A percentile compares a stretch with the other conserved stretches of the same genome.
These are phyloP conservation scores for Cladobotryum mycophilum DNA, from an alignment of 2,329 filamentous ascomycete genomes.

Conservation along the genomic window DNA sequence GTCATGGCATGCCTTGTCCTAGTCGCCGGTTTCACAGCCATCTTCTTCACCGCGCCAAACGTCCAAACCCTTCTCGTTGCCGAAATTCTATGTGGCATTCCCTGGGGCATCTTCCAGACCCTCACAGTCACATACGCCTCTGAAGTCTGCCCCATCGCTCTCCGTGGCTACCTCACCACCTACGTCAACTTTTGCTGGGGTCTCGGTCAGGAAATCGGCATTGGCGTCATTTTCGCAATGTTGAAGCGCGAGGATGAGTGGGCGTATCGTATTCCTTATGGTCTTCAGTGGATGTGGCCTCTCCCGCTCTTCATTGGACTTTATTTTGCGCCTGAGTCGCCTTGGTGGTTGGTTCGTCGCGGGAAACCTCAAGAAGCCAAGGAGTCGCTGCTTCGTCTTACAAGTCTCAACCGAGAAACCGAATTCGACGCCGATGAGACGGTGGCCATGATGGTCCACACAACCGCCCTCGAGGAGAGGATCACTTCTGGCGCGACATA, in stretches of 20 bases:
- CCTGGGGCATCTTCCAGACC: slow-evolving; percentile 55
- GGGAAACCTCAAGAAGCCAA: slow-evolving; percentile 61
- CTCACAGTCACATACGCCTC: slow-evolving; percentile 61
- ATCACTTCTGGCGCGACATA: slow-evolving; percentile 71
- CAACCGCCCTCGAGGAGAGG: slow-evolving; percentile 70
- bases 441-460: slow-evolving; percentile 88
- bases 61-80: slow-evolving; percentile 53
- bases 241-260: slow-evolving; percentile 59
- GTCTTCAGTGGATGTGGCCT: slow-evolving; percentile 74
- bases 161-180: slow-evolving; percentile 65
- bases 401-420: slow-evolving; percentile 55
- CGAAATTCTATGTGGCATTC: slow-evolving; percentile 58
- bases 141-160: slow-evolving; percentile 65
- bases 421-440: slow-evolving; percentile 79
- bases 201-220: slow-evolving; percentile 66
- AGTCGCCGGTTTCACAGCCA: slow-evolving; percentile 51
- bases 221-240: slow-evolving; percentile 67
- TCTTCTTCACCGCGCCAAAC: slow-evolving; percentile 60
- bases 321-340: slow-evolving; percentile 62
- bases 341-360: slow-evolving; percentile 70
- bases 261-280: slow-evolving; percentile 65
- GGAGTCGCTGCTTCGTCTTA: slow-evolving; percentile 57
- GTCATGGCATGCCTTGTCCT: slow-evolving; percentile 52
- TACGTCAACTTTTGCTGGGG: slow-evolving; percentile 77
- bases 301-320: slow-evolving; percentile 60